Percentiles rank a stretch among this genome's conserved stretches.
Conservation (phyloP, 352 stramenopile genomes). For the Hyaloperonospora arabidopsidis region DNA sequence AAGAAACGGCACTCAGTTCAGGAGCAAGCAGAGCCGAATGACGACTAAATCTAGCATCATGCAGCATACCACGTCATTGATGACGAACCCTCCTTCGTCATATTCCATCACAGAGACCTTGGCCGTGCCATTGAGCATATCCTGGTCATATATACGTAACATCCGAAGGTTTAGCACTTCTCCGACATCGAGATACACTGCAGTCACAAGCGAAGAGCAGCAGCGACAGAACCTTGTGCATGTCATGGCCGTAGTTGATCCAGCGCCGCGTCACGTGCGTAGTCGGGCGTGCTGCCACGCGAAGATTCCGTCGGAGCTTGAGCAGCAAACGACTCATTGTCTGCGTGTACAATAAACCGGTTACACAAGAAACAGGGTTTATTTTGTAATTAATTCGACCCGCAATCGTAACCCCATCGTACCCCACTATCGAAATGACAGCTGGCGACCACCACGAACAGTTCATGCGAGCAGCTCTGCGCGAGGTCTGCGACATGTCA, state of each 20-base stretch:
- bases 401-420: slow-evolving; percentile 5
- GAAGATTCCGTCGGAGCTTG: slow-evolving; percentile 22
- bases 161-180: slow-evolving; percentile 1
- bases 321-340: slow-evolving; percentile 7
- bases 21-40: neutral
- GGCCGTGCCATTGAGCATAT: slow-evolving; percentile 74
- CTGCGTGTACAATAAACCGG: too few species aligned
- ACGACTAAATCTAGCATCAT: slow-evolving; percentile 15
- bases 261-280: slow-evolving; percentile 26
- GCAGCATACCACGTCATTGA: slow-evolving; percentile 79
- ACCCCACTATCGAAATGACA: slow-evolving; percentile 14
- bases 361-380: too few species aligned
- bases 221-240: slow-evolving; percentile 49
- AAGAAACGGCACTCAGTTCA: neutral
- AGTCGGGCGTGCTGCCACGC: slow-evolving; percentile 9
- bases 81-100: slow-evolving; percentile 77
- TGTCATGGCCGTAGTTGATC: slow-evolving; percentile 82
- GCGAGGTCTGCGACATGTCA: slow-evolving; percentile 33
- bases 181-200: neutral
- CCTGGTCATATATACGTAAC: slow-evolving; percentile 26
- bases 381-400: too few species aligned
- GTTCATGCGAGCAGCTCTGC: slow-evolving; percentile 71
- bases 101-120: slow-evolving; percentile 81
- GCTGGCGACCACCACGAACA: slow-evolving; percentile 31
- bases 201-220: neutral